Base-by-base conservation (phyloP, 192 early-diverging fungal species). In the Mortierella hygrophila region DNA sequence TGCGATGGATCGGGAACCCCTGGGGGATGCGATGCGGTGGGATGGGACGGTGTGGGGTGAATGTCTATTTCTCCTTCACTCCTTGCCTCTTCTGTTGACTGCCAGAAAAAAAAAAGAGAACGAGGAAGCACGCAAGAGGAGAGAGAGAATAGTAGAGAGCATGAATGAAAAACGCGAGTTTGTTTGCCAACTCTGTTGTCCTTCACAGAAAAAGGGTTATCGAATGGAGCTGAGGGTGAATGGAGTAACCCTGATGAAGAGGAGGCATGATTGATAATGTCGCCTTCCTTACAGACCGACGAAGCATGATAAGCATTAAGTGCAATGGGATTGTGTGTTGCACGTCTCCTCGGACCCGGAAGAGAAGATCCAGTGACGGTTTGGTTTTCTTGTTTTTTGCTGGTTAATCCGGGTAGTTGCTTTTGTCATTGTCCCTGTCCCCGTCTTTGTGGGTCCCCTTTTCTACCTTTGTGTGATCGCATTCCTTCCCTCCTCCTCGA, bases 1-100 rank as follows among this genome's bases (percentile, higher is more conserved):
- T 65, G 29, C 29, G 15, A 65, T 65, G 60, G 60, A 65, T 65
- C 29, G 60, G 29, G 60, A 65, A 65, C 60, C 60, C 60, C 60
- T 65, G 29, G 60, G 10, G 29, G 26, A 32, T 26, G 55, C 52
- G 16, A 54, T 54, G 16, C 15, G 6, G 18, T 54, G 21, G n/a
- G 23, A 32, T 32, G 60, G 29, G 29, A 63, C 10, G 26, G 57
- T n/a, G 23, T 57, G 57, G 11, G 60, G 35, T 65, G 0, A 4
- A 35, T 32, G 35, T 15, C 13, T 9, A 32, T 23, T 32, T 65
- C 60, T 15, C 60, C 13, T 15, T 65, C 0, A 5, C 26, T 65
- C 26, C 60, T 29, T 55, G 21, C 54, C 54, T 55, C 23, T 55
- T 26, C n/a, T 26, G 49, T 20, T 52, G 20, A 52, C 49, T 6